Percentiles rank a stretch among this genome's conserved stretches.
Evolutionary conservation across 331 rosid species (phyloP).

Genomic region (Quercus lobata): DNA sequence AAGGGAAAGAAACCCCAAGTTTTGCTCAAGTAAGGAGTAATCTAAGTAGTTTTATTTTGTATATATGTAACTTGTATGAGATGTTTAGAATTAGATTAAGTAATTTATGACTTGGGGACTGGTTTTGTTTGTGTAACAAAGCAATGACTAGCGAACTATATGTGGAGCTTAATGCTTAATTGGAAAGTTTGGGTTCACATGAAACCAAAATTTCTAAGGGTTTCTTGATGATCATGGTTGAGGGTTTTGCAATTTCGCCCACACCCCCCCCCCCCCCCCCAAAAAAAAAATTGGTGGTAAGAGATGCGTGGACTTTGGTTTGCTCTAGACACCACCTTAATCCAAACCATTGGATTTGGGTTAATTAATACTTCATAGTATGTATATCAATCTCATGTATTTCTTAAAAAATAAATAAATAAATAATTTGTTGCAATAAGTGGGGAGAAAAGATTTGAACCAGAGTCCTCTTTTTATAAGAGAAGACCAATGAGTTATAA

Average conservation of each 20-base stretch:
- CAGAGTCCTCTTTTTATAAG: too few species aligned
- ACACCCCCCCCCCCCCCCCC: rapidly evolving
- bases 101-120: background rate
- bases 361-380: background rate
- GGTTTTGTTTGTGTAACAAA: background rate
- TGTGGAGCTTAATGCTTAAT: background rate
- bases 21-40: background rate
- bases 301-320: background rate
- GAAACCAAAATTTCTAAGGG: background rate
- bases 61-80: background rate
- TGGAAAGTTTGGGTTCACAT: background rate
- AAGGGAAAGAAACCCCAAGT: background rate
- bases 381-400: background rate
- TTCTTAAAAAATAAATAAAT: background rate
- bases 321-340: background rate
- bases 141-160: background rate
- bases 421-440: background rate
- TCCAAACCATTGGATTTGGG: background rate
- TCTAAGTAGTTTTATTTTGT: background rate
- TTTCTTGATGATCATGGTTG: background rate
- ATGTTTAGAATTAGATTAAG: background rate
- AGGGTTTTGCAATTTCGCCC: rapidly evolving
- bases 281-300: background rate
- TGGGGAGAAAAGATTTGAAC: too few species aligned
- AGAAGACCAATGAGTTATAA: too few species aligned